Base-by-base conservation (phyloP, 2,329 filamentous ascomycete species). In the Sporothrix globosa region DNA sequence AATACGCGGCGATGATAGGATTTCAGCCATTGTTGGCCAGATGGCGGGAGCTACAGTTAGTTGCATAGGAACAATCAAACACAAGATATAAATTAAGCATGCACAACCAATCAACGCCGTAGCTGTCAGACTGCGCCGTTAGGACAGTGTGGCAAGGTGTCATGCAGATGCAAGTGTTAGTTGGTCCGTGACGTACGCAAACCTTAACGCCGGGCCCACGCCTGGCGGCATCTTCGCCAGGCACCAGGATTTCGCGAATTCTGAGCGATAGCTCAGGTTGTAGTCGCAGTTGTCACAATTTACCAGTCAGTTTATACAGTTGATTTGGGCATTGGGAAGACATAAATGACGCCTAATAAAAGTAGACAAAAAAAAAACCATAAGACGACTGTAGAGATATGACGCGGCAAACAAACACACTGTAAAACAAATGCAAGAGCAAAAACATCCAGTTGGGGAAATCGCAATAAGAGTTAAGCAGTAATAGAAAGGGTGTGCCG, bases 191-290 rank as follows among this genome's bases (percentile, higher is more conserved):
- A n/a, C n/a, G n/a, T n/a, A n/a, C n/a, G n/a, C n/a, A n/a, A n/a
- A n/a, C n/a, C 4, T 52, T 46, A 66, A 41, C 63, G 63, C 61
- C 63, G 63, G 50, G 10, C 17, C 54, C 54, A 21, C 54, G 44
- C 61, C 4, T 10, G 53, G 24, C 39, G 53, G 53, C 52, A 27
- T 56, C 30, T 11, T 44, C 21, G 52, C 65, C 69, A 70, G 69
- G 69, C 69, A 70, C 39, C 65, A 70, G 69, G 27, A 68, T 70
- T 68, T 52, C 13, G n/a, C 48, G n/a, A 17, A n/a, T 21, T 44
- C 1, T 14, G 41, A 44, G 41, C 13, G 9, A 10, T 44, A 7
- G 3, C 41, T 44, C 9, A 4, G 27, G 27, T 30, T 30, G 27
- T 4, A 34, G 4, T 34, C 34, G 34, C 9, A 9, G 34, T 34